phyloP scores from a whole-genome alignment of 306 rosid genomes.

The Vicia faba region DNA sequence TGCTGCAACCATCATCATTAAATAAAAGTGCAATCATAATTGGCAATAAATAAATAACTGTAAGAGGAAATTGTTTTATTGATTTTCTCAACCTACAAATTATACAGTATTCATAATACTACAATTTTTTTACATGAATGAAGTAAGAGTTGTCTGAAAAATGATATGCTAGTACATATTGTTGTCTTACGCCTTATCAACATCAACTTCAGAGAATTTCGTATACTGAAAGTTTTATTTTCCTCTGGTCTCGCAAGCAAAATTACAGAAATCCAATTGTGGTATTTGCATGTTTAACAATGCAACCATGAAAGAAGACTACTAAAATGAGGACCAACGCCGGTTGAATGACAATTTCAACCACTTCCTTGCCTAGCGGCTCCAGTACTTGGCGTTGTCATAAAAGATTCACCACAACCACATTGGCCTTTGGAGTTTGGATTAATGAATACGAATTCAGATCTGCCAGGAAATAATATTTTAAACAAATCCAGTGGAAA shows the following conservation, averaged over 20 bases:
- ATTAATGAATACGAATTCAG: conserved; percentile 87
- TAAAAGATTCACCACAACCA: conserved; percentile 94
- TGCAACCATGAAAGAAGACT: conserved; percentile 26
- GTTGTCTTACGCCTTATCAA: conserved; percentile 33
- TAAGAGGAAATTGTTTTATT: conserved; percentile 4
- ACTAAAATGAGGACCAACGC: conserved; percentile 21
- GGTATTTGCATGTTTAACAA: conserved; percentile 18
- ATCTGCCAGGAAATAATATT: conserved; percentile 48
- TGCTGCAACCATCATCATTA: background rate
- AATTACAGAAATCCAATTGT: conserved; percentile 29
- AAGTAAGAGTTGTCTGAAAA: conserved; percentile 26
- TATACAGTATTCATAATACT: conserved; percentile 35
- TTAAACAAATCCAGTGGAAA: background rate
- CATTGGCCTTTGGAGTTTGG: conserved; percentile 98
- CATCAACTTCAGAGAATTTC: conserved; percentile 36
- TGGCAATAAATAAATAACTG: background rate
- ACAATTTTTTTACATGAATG: conserved; percentile 33
- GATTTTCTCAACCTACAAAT: conserved; percentile 30
- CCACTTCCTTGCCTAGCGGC: conserved; percentile 50
- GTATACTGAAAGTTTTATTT: conserved; percentile 28
- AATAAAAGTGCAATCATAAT: conserved; percentile 1
- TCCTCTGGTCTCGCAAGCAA: conserved; percentile 29
- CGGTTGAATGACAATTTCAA: conserved; percentile 33
- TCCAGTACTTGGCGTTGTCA: conserved; percentile 62
- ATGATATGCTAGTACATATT: conserved; percentile 36